phyloP scores from a whole-genome alignment of 805 yeast species.

The Debaryomyces hansenii region DNA sequence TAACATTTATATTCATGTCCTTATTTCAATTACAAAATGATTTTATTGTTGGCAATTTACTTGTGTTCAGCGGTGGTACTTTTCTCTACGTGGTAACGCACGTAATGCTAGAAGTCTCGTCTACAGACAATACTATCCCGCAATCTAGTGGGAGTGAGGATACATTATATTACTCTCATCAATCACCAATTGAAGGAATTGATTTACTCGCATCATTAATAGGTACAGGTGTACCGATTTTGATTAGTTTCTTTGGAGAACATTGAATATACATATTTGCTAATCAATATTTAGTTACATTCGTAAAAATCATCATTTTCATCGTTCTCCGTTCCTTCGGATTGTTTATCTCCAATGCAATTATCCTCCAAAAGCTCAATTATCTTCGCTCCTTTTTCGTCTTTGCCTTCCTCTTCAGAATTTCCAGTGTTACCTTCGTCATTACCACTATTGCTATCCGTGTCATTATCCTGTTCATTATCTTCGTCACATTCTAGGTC shows the following conservation, averaged over 20 bases:
- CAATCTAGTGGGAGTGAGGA: slow-evolving; percentile 8
- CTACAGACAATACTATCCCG: slow-evolving; percentile 2
- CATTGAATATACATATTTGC: slow-evolving; percentile 1
- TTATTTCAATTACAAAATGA: slow-evolving; percentile 27
- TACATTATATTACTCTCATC: slow-evolving; percentile 1
- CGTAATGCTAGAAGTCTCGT: slow-evolving; percentile 46
- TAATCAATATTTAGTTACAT: slow-evolving; percentile 1
- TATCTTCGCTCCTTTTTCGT: no score
- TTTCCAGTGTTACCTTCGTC: no score
- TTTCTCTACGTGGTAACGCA: slow-evolving; percentile 71
- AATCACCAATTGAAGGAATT: slow-evolving; percentile 7
- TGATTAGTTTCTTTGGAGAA: slow-evolving; percentile 22
- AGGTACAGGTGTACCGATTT: slow-evolving; percentile 28
- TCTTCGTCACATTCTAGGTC: neutral
- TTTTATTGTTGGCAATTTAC: slow-evolving; percentile 52
- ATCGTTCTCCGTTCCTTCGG: neutral
- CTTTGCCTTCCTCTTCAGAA: no score
- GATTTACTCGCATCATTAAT: slow-evolving; percentile 17
- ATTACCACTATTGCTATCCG: no score
- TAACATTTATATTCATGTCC: slow-evolving; percentile 44
- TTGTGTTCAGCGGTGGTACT: slow-evolving; percentile 70
- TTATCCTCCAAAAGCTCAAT: no score
- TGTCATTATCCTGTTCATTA: neutral
- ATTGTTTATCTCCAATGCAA: slow-evolving; percentile 3
- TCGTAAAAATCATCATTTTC: slow-evolving; percentile 9